Conservation (phyloP, 2,329 filamentous ascomycete genomes). For the Apiospora phragmitis region DNA sequence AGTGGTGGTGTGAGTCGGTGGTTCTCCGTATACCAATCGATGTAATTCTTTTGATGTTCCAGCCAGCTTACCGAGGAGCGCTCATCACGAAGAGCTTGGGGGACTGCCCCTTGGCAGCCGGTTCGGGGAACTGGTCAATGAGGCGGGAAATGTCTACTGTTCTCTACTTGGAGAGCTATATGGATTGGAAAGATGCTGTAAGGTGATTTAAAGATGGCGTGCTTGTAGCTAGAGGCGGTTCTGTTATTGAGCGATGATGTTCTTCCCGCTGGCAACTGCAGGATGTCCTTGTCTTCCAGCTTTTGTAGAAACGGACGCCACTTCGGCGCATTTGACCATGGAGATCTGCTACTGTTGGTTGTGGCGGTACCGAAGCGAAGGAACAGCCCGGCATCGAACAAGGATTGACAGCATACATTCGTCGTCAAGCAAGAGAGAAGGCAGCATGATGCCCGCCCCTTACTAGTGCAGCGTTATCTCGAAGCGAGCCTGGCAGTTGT, state of each 20-base stretch:
- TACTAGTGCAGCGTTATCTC: not conserved
- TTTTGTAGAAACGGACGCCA: not conserved
- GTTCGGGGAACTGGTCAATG: not conserved
- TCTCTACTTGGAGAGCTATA: not conserved
- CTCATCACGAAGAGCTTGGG: slow-evolving; percentile 1
- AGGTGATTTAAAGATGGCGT: too few species aligned
- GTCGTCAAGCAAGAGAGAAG: not conserved
- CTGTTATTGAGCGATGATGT: not conserved
- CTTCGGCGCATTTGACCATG: not conserved
- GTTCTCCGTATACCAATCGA: not conserved
- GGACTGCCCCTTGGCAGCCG: not conserved
- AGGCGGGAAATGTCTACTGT: not conserved
- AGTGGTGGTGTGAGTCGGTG: not conserved
- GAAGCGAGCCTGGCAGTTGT: not conserved
- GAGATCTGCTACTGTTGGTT: not conserved
- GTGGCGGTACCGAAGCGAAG: too few species aligned
- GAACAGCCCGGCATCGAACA: too few species aligned
- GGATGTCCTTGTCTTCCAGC: not conserved
- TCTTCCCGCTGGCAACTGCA: not conserved
- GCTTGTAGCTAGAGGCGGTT: not conserved
- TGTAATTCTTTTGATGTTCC: too few species aligned
- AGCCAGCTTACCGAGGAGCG: not conserved
- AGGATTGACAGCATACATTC: too few species aligned
- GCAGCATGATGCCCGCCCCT: not conserved
- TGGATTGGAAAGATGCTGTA: not conserved